Evolutionary conservation across 2,329 filamentous ascomycete genomes (phyloP).

Genomic region (Colletotrichum navitas): DNA sequence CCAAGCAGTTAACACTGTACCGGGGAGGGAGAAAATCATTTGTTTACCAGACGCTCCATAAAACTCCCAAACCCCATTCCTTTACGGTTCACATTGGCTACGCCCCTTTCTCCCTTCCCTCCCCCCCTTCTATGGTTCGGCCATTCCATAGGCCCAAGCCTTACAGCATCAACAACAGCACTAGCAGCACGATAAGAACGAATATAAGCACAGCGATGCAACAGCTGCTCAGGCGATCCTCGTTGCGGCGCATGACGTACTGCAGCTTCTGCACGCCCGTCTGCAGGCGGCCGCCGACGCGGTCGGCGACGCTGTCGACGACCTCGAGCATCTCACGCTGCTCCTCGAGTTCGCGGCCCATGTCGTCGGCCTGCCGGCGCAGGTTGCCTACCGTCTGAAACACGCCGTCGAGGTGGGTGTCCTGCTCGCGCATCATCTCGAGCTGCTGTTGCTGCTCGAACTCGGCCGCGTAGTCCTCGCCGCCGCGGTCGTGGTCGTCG

Average conservation of each 20-base stretch:
- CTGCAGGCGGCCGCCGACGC: slow-evolving; percentile 87
- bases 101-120: background rate
- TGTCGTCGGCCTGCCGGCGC: slow-evolving; percentile 90
- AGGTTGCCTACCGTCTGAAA: slow-evolving; percentile 94
- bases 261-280: slow-evolving; percentile 89
- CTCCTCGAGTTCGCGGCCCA: slow-evolving; percentile 96
- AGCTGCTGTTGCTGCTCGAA: slow-evolving; percentile 93
- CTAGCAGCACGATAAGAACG: slow-evolving; percentile 86
- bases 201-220: slow-evolving; percentile 92
- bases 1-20: background rate
- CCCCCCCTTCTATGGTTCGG: background rate
- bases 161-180: slow-evolving; percentile 78
- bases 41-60: slow-evolving; percentile 25
- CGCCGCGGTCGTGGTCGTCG: slow-evolving; percentile 58
- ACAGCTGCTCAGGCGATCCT: slow-evolving; percentile 89
- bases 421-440: slow-evolving; percentile 94
- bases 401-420: slow-evolving; percentile 91
- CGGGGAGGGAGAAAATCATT: background rate
- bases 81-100: background rate
- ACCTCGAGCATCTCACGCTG: slow-evolving; percentile 90
- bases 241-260: slow-evolving; percentile 87
- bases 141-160: background rate
- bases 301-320: slow-evolving; percentile 86
- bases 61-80: slow-evolving; percentile 31
- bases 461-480: slow-evolving; percentile 76